Conservation (phyloP, 768 basidiomycete genomes). For the Candolleomyces efflorescens region DNA sequence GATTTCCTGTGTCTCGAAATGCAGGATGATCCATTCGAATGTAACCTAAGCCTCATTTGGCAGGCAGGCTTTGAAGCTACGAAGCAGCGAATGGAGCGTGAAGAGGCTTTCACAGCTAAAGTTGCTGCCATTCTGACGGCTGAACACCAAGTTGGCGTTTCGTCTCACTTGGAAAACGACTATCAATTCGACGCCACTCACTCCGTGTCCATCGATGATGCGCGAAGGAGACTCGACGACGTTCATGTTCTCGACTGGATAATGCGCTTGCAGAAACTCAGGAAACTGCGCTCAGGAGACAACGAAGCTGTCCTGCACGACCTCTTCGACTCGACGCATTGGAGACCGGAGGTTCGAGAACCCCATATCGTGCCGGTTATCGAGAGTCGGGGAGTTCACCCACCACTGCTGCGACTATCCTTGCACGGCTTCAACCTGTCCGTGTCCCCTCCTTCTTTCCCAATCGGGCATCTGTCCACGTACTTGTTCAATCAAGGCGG, state of each 20-base stretch:
- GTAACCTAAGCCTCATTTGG: constrained; percentile 69
- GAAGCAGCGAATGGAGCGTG: constrained; percentile 63
- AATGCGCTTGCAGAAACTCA: constrained; percentile 45
- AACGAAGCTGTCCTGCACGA: constrained; percentile 44
- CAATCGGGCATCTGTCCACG: constrained; percentile 46
- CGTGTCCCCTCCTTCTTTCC: constrained; percentile 59
- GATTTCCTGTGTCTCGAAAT: constrained; percentile 69
- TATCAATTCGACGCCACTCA: constrained; percentile 64
- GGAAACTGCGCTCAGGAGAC: constrained; percentile 42
- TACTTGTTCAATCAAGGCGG: constrained; percentile 65
- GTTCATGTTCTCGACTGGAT: constrained; percentile 76
- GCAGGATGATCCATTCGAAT: constrained; percentile 83
- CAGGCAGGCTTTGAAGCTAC: constrained; percentile 70
- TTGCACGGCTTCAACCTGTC: constrained; percentile 56
- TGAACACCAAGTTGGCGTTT: constrained; percentile 27
- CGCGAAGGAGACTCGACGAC: constrained; percentile 60
- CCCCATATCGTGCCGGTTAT: constrained; percentile 42
- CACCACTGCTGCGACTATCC: constrained; percentile 70
- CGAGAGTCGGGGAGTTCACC: constrained; percentile 23
- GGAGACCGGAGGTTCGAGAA: constrained; percentile 23
- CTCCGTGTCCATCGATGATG: constrained; percentile 67
- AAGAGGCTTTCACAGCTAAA: constrained; percentile 78
- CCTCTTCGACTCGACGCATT: constrained; percentile 33
- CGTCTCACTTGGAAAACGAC: constrained; percentile 34
- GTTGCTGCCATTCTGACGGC: constrained; percentile 56